phyloP scores from a whole-genome alignment of 306 rosid species.

The Glycyrrhiza uralensis region DNA sequence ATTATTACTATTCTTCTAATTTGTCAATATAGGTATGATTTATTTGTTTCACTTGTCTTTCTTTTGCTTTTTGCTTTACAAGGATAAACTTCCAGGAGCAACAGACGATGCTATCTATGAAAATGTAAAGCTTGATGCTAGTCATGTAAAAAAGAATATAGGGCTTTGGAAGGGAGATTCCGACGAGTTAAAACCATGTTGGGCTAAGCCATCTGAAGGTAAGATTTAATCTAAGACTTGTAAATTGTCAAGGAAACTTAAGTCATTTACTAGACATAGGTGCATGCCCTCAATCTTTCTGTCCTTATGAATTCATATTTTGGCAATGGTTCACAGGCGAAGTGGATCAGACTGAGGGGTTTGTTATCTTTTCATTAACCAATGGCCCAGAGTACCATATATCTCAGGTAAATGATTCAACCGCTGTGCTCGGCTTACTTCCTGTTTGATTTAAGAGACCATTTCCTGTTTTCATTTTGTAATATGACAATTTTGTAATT shows the following conservation, averaged over 20 bases:
- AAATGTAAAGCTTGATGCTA: constrained; percentile 38
- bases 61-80: constrained; percentile 13
- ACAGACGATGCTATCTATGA: constrained; percentile 48
- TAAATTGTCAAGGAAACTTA: neutral
- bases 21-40: neutral
- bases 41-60: constrained; percentile 1
- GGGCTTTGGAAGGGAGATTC: constrained; percentile 64
- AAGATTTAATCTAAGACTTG: constrained; percentile 10
- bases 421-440: constrained; percentile 16
- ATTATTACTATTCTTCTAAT: neutral
- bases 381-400: constrained; percentile 94
- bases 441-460: too few species aligned
- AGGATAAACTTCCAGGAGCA: constrained; percentile 81
- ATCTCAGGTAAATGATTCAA: constrained; percentile 69
- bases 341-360: constrained; percentile 73
- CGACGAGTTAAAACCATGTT: constrained; percentile 75
- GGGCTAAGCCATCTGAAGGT: constrained; percentile 76
- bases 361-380: constrained; percentile 79
- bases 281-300: neutral
- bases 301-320: neutral
- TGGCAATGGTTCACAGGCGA: constrained; percentile 50
- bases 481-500: too few species aligned
- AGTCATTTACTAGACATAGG: neutral
- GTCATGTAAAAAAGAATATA: constrained; percentile 44
- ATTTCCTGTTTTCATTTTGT: too few species aligned